Base-by-base conservation (phyloP, 192 early-diverging fungal genomes). In the Spizellomyces punctatus region DNA sequence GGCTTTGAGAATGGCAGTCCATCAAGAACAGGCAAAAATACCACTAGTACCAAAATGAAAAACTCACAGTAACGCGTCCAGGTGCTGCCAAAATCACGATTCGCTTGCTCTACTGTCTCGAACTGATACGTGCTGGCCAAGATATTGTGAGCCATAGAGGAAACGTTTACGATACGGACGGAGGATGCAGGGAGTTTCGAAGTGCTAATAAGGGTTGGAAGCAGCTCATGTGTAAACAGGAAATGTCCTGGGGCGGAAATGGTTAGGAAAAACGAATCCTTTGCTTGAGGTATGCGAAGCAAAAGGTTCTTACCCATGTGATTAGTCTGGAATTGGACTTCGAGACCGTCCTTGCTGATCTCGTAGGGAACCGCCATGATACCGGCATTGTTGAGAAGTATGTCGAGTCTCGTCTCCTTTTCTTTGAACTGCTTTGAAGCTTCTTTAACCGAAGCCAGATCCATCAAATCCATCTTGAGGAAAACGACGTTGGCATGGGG, bases 311-410 rank as follows among this genome's bases (percentile, higher is more conserved):
- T 46, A 74, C 85, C 55, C 85, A 71, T 67, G 52, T 86, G 77
- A 22, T 88, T 88, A 5, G 75, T 74, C 0, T 73, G 81, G 61
- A 88, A 81, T 58, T 83, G 80, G 58, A 76, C 42, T 74, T 90
- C 89, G 14, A 89, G 79, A n/a, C 80, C 84, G n/a, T 64, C 68
- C 43, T 41, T 71, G 49, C 57, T 70, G 17, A 85, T 81, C 41
- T 80, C 21, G 8, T 69, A 77, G 6, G 85, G 82, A 54, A 17
- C 47, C 16, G 49, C 21, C 54, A 79, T 63, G 10, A 59, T 45
- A n/a, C 76, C 76, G 10, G 58, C 76, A 49, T 78, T 78, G 55
- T 76, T 76, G 22, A 75, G 48, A 5, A 68, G 43, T 10, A 68
- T 41, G 43, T 68, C 67, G 6, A 68, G 14, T 45, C 50, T 64